phyloP scores from a whole-genome alignment of 257 asterid species.

The Petrea volubilis region DNA sequence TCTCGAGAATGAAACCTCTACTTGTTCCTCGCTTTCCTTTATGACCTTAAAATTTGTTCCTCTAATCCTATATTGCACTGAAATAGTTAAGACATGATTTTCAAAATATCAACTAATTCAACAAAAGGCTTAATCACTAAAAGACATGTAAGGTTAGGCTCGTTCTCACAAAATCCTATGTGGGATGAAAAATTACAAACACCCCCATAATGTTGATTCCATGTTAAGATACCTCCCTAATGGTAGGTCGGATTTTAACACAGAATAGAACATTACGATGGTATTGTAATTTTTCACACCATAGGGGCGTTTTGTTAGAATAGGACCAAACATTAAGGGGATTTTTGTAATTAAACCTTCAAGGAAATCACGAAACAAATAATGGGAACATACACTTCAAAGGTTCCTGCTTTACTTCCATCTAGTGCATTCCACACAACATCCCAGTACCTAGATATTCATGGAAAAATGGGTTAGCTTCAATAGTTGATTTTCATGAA shows the following conservation, averaged over 20 bases:
- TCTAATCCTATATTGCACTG: constrained; percentile 51
- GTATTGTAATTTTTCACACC: no score
- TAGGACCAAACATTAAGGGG: no score
- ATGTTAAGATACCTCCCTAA: no score
- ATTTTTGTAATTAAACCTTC: no score
- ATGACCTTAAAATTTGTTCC: constrained; percentile 57
- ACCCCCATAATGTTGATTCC: no score
- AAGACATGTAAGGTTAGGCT: no score
- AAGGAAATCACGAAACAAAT: background rate
- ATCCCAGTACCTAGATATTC: constrained; percentile 55
- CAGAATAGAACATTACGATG: no score
- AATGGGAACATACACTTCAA: constrained; percentile 48
- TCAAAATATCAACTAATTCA: background rate
- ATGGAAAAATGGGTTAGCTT: background rate
- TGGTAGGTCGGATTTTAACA: no score
- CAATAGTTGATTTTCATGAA: background rate
- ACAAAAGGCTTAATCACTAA: no score
- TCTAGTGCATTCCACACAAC: constrained; percentile 59
- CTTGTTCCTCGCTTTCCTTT: constrained; percentile 59
- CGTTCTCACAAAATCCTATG: no score
- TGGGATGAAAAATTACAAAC: no score
- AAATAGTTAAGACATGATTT: background rate
- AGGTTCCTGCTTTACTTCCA: constrained; percentile 48
- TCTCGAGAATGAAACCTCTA: constrained; percentile 80
- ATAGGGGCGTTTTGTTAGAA: no score